Evolutionary conservation across 371 early-diverging fungal genomes (phyloP).

Genomic region (Syncephalastrum sp.): DNA sequence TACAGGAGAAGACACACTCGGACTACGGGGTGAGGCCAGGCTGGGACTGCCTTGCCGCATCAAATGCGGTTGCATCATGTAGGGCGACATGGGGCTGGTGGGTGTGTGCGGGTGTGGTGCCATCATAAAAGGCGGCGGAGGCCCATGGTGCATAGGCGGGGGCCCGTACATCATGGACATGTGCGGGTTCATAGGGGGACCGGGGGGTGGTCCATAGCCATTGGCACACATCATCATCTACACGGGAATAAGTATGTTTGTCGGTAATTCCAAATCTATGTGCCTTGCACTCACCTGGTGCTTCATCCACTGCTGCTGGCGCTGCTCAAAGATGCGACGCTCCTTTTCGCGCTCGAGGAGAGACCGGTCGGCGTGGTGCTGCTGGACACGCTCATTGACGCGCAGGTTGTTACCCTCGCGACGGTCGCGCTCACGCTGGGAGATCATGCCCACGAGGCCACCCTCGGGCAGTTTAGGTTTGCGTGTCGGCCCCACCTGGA

Average conservation of each 20-base stretch:
- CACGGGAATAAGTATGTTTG: no score
- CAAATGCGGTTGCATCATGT: constrained; percentile 10
- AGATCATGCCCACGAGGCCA: constrained; percentile 49
- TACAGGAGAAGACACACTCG: constrained; percentile 19
- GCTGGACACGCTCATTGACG: constrained; percentile 36
- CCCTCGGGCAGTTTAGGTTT: constrained; percentile 40
- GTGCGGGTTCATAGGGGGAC: constrained; percentile 14
- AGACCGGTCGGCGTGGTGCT: constrained; percentile 34
- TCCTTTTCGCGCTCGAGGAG: constrained; percentile 47
- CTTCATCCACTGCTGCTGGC: constrained; percentile 47
- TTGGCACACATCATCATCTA: constrained; percentile 48
- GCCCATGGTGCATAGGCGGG: constrained; percentile 15
- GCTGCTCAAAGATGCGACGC: constrained; percentile 43
- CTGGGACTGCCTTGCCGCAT: neutral
- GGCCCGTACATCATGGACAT: constrained; percentile 29
- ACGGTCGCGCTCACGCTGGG: constrained; percentile 45
- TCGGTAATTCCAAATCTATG: no score
- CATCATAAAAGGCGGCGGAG: constrained; percentile 20
- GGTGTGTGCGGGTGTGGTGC: constrained; percentile 10
- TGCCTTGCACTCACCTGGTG: constrained; percentile 36
- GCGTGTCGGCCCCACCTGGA: constrained; percentile 31
- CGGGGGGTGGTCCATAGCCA: constrained; percentile 22
- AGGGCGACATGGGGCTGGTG: constrained; percentile 10
- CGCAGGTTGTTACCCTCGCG: constrained; percentile 36
- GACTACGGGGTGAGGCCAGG: constrained; percentile 11